Base-by-base conservation (phyloP, 495 filamentous ascomycete genomes). In the Penicillium antarcticum region DNA sequence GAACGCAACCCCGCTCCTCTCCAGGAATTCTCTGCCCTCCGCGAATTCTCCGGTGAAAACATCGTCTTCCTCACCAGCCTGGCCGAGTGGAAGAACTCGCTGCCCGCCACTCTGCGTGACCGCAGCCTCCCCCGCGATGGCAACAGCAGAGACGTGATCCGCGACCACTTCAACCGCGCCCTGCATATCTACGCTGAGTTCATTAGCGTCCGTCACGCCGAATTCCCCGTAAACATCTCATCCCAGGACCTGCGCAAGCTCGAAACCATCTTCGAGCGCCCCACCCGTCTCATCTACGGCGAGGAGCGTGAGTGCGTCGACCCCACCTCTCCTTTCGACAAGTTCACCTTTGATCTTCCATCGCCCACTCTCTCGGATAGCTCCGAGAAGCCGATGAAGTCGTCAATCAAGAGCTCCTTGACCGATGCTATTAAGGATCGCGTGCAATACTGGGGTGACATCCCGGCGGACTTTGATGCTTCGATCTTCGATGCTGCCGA, bases 11-110 rank as follows among this genome's bases (percentile, higher is more conserved):
- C 80, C 3, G 67, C 70, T 5, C 75, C 77, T 2, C 73, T 87
- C 0, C 79, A 80, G 32, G 57, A 76, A 31, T 87, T 85, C 65
- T 80, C 83, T 4, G 81, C 84, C 6, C 71, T 76, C 6, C 70
- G 76, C 48, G 84, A 87, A 48, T 85, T 87, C 61, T 85, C 82
- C 14, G 83, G 80, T 26, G 84, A 87, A 62, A 87, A 87, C 66
- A 80, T 87, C 42, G 75, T 80, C 51, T 87, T 87, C 71, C 74
- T 87, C 1, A 81, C 73, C 23, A 65, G 72, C 48, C 72, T 85
- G 18, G 62, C 77, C 13, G 72, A 79, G 26, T 87, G 82, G 80
- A 82, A 79, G 55, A 43, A 45, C 38, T 49, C 51, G 11, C 48
- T 70, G 0, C 63, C 67, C 14, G 36, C 40, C 21, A 49, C 52